A percentile compares a stretch with the other conserved stretches of the same genome.
Conservation (phyloP, 208 protist species). For the Trypanosoma lewisi region DNA sequence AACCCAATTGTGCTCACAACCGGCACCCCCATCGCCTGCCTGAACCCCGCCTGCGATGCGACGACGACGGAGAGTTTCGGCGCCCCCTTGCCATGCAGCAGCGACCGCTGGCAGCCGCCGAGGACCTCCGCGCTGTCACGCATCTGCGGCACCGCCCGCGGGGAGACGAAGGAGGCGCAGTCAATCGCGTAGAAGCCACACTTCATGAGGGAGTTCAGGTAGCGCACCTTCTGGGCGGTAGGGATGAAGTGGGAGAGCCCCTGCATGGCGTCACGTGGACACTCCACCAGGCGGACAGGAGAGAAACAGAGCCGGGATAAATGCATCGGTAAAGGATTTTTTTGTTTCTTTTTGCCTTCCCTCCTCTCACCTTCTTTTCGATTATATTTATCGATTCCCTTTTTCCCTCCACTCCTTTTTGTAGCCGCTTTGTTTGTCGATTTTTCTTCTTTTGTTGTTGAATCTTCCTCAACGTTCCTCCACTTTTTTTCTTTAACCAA, state of each 20-base stretch:
- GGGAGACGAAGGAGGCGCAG: constrained; percentile 38
- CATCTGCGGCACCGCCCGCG: constrained; percentile 44
- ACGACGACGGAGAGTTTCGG: constrained; percentile 38
- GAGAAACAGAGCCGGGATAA: constrained; percentile 1
- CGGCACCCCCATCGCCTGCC: constrained; percentile 16
- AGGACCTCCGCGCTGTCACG: constrained; percentile 37
- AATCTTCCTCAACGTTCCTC: too few relatives aligned
- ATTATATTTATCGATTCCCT: too few relatives aligned
- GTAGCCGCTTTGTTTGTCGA: too few relatives aligned
- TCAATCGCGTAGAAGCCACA: constrained; percentile 40
- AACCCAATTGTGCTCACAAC: constrained; percentile 35
- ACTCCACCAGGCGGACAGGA: constrained; percentile 34
- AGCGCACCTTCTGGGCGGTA: constrained; percentile 36
- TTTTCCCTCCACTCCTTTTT: too few relatives aligned
- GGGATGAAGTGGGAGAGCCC: constrained; percentile 34
- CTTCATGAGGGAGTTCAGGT: constrained; percentile 33
- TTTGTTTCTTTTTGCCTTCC: too few relatives aligned
- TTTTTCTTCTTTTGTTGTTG: too few relatives aligned
- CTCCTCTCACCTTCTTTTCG: too few relatives aligned
- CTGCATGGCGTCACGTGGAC: constrained; percentile 43
- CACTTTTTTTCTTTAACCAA: too few relatives aligned
- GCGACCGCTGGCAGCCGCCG: constrained; percentile 14
- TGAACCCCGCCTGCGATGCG: constrained; percentile 21
- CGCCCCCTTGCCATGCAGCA: constrained; percentile 1
- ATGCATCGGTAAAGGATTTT: too few relatives aligned